Evolutionary conservation across 2,329 filamentous ascomycete species (phyloP), one percentile per base, ranked within the genome.

Genomic region (Talaromyces sp.): DNA sequence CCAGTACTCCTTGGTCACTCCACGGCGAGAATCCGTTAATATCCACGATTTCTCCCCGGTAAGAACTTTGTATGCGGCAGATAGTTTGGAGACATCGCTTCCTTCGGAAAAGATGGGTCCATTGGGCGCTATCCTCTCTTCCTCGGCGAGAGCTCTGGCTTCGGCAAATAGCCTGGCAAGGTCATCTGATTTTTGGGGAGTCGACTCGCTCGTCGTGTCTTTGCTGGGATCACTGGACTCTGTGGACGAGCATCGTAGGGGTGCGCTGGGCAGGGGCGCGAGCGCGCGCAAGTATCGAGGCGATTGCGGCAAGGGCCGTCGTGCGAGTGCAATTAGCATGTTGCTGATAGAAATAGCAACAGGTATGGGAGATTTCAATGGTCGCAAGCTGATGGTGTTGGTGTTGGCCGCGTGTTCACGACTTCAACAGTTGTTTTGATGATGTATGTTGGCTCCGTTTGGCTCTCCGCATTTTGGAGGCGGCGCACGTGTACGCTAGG

Each of bases 1-100:
- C 65, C 72, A 68, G 62, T 70, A 76, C 12, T 73, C 75, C 65
- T 76, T 76, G 21, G 65, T 66, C 8, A 76, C 56, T 1, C 73
- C 74, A 66, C 67, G 69, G 6, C 68, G 67, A 6, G 72, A 70
- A 21, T 66, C 64, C 58, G 75, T 74, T 56, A 75, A 61, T 7
- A 56, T 63, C 74, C 74, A 76, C 41, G 70, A 71, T 10, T 50
- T 24, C 21, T 69, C 64, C 38, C 66, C 61, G 38, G 68, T 64
- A 48, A 76, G 61, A 9, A 62, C 56, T 41, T 46, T 46, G 5
- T 19, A 21, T 46, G 10, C n/a, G 4, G 41, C 41, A 21, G 41
- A 46, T 21, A 46, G n/a, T 21, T 46, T 46, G 19, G 17, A n/a
- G 19, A 21, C 41, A 46, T 46, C 41, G n/a, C 41, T 46, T 21